A percentile compares a stretch with the other conserved stretches of the same genome.
phyloP scores from a whole-genome alignment of 1,284 basidiomycete genomes.

The Apiotrichum laibachii region DNA sequence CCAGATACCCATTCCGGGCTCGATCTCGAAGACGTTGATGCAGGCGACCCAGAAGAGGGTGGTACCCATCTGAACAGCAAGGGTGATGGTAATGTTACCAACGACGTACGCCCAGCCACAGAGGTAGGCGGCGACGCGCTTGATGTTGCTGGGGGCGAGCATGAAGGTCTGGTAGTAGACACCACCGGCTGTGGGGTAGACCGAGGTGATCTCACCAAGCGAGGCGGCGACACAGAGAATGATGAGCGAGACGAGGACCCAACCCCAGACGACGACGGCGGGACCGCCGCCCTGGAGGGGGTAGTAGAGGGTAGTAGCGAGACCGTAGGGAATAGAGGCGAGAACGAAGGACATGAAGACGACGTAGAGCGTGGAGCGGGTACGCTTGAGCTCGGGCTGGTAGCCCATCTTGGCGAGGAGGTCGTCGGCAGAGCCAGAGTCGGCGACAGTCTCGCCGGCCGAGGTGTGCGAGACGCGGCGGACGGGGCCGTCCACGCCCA shows the following conservation, averaged over 20 bases:
- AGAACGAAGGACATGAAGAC: constrained; percentile 39
- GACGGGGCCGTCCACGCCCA: background rate
- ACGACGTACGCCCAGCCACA: constrained; percentile 53
- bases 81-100: constrained; percentile 52
- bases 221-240: constrained; percentile 51
- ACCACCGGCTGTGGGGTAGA: constrained; percentile 51
- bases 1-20: constrained; percentile 17
- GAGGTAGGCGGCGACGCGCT: constrained; percentile 49
- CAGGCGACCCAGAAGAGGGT: constrained; percentile 35
- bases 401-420: constrained; percentile 24
- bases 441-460: constrained; percentile 1
- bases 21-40: constrained; percentile 23
- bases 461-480: background rate
- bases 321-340: constrained; percentile 37
- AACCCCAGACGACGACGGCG: constrained; percentile 43
- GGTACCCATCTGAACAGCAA: constrained; percentile 52
- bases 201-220: constrained; percentile 52
- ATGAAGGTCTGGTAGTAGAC: constrained; percentile 54
- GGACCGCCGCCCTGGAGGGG: constrained; percentile 38
- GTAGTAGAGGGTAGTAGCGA: constrained; percentile 40
- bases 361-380: constrained; percentile 18
- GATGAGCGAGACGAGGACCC: constrained; percentile 52
- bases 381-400: constrained; percentile 20
- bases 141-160: constrained; percentile 44
- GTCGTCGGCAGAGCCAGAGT: constrained; percentile 22